Base-by-base conservation (phyloP, 495 filamentous ascomycete species). In the Evernia prunastri region DNA sequence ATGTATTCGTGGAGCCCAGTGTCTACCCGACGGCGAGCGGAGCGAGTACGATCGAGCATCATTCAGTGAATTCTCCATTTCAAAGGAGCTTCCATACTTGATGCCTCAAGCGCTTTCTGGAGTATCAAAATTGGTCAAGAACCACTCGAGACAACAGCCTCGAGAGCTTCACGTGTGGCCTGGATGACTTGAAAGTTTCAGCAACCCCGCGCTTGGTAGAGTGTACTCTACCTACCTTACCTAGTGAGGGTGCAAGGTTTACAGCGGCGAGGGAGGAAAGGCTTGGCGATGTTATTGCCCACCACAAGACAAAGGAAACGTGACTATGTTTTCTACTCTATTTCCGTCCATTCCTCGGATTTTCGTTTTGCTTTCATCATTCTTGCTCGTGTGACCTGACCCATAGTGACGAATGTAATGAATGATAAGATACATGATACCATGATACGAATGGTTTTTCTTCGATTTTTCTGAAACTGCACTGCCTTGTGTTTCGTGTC, bases 381-480 rank as follows among this genome's bases (percentile, higher is more conserved):
- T 33, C 8, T 27, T 59, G 35, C 35, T 17, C n/a, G 35, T 17
- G 5, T 39, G 25, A 58, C 33, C n/a, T n/a, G n/a, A n/a, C n/a
- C n/a, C n/a, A n/a, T n/a, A n/a, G n/a, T n/a, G n/a, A n/a, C n/a
- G n/a, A n/a, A n/a, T n/a, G n/a, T n/a, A n/a, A n/a, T n/a, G 20
- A 51, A 27, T 17, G 31, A 3, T 17, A 27, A 0, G 27, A 31
- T 53, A 27, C 47, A 17, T 53, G 49, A 53, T 33, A 33, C 17
- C n/a, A 10, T 54, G 51, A 54, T 20, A 17, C 49, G 23, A 53
- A 25, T 17, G 9, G 23, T n/a, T 20, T n/a, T n/a, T 45, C 17
- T 27, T 23, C 45, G 23, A 49, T 11, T 5, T 43, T 20, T n/a
- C 13, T 68, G 54, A 65, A 65, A 68, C 63, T 65, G 59, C 27